Base-by-base conservation (phyloP, 768 basidiomycete species). In the Postia placenta region DNA sequence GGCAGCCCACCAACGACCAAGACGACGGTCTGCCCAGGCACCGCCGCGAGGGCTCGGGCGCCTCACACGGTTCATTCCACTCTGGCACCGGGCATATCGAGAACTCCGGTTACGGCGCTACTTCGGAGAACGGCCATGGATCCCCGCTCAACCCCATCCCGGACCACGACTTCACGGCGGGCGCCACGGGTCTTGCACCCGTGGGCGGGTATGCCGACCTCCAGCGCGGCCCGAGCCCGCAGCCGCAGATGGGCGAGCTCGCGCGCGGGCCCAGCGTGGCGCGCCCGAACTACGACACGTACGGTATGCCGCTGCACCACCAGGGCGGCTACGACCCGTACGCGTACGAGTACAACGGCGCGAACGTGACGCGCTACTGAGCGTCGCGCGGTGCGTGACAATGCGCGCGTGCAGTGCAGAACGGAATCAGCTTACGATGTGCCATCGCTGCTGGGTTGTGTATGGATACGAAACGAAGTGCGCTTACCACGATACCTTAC, bases 141-240 rank as follows among this genome's bases (percentile, higher is more conserved):
- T 59, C 60, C 28, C 24, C 54, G 36, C 66, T 78, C 44, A 64
- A 69, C 49, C 74, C 75, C 40, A 61, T 85, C 40, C 83, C 81
- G 35, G 78, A 87, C 15, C 87, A 89, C 60, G 88, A 91, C 64
- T 88, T 87, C 64, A 87, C 86, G 27, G 74, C 84, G 46, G 81
- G 80, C 22, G 61, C 80, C 22, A 53, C 73, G 14, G 60, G 68
- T 43, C 72, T 83, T 39, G 80, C 81, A 12, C 79, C 85, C 22
- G 79, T 86, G 48, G 87, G 85, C 49, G 87, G 86, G 19, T 92
- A 92, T 58, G 89, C 87, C 41, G 87, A 91, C 62, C 75, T 90
- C 41, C 76, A 86, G 48, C 85, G 88, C 53, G 88, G 85, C 26
- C 71, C 81, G 7, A 85, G 80, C 66, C 80, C 83, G 15, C 76